These are phyloP conservation scores for Protomyces inundatus DNA, from an alignment of 1,139 yeast genomes.

Conservation along the genomic window DNA sequence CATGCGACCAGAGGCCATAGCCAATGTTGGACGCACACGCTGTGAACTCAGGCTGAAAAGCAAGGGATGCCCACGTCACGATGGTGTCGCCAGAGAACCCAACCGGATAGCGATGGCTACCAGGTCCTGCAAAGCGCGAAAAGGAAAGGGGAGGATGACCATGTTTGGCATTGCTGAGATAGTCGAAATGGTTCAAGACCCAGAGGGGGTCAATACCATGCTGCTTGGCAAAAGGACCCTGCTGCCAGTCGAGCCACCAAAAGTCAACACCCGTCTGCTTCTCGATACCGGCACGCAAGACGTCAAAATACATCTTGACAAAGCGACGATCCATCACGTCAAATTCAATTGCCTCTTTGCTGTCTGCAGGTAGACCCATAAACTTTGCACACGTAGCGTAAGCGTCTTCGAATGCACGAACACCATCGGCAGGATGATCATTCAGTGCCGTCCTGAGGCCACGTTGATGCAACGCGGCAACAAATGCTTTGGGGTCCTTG, in stretches of 20 bases:
- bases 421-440: conserved; percentile 10
- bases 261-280: conserved; percentile 1
- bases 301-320: not conserved
- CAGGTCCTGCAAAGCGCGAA: conserved; percentile 24
- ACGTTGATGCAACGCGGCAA: not conserved
- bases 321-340: conserved; percentile 3
- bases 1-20: conserved; percentile 21
- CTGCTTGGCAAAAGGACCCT: not conserved
- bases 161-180: not conserved
- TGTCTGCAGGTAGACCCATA: not conserved
- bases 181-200: conserved; percentile 6
- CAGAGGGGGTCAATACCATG: conserved; percentile 5
- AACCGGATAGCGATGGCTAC: conserved; percentile 19
- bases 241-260: conserved; percentile 16
- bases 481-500: not conserved
- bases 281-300: conserved; percentile 3
- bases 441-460: not conserved
- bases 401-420: conserved; percentile 2
- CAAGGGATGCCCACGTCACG: conserved; percentile 14
- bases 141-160: conserved; percentile 41
- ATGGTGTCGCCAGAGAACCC: conserved; percentile 23
- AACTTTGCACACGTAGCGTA: not conserved
- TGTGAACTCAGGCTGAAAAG: conserved; percentile 21
- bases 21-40: conserved; percentile 21
- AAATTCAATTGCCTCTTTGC: conserved; percentile 1